These are phyloP conservation scores for Alternaria triticina DNA, from an alignment of 2,329 filamentous ascomycete species.

Conservation along the genomic window DNA sequence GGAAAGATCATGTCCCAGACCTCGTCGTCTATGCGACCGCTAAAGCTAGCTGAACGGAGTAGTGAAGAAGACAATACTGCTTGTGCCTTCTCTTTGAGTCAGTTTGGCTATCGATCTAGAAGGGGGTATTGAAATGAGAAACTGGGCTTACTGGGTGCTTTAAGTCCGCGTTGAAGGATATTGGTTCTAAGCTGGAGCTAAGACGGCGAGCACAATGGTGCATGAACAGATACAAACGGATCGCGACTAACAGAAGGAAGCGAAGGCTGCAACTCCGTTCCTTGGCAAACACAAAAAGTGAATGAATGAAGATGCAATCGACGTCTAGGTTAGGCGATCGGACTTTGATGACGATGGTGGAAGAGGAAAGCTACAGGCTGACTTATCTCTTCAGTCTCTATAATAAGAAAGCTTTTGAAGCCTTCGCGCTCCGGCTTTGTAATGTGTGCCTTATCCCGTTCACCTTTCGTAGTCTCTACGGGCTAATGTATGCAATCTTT, in stretches of 20 bases:
- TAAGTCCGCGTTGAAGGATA: neutral
- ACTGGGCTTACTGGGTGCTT: neutral
- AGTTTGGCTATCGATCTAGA: too few relatives aligned
- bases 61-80: neutral
- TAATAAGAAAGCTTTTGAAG: neutral
- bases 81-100: neutral
- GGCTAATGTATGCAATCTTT: neutral
- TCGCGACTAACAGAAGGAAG: neutral
- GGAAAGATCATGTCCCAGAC: neutral
- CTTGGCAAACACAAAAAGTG: neutral
- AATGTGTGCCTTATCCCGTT: neutral
- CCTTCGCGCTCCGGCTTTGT: neutral
- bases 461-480: neutral
- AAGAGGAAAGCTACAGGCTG: neutral
- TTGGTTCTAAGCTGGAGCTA: neutral
- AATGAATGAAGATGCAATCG: neutral
- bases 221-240: neutral
- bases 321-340: rapidly evolving
- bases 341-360: neutral
- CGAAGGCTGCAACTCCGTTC: neutral
- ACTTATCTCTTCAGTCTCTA: neutral
- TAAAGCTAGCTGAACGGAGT: neutral
- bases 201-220: neutral
- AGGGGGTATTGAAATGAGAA: too few relatives aligned
- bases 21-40: neutral